Base-by-base conservation (phyloP, 2,329 filamentous ascomycete genomes). In the Xylaria sp. region DNA sequence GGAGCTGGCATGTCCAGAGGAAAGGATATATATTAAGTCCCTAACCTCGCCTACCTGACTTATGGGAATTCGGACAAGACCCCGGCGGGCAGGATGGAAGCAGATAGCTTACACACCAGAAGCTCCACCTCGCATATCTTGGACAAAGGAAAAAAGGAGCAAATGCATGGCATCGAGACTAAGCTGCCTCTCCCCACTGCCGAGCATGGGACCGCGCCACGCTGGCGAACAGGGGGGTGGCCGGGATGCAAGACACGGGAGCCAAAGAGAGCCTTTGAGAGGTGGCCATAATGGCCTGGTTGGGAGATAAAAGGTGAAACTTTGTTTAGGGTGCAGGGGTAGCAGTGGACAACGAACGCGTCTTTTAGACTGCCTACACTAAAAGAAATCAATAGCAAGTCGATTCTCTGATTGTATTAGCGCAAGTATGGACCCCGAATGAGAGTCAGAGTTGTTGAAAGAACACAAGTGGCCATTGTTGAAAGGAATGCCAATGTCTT, bases 11-110 rank as follows among this genome's bases (percentile, higher is more conserved):
- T 66, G 68, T 71, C 70, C 67, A 67, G 54, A 63, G 18, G 41
- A 46, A 46, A 72, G 71, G 63, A 75, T 75, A 77, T 77, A 77
- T 76, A 76, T 75, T 74, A 70, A 58, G 28, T 67, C 15, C 28
- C 18, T 36, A 9, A 9, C 28, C 52, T 33, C 28, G 12, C 52
- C 52, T 33, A 20, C 52, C 52, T n/a, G 31, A 55, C 52, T 55
- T 55, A 55, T 36, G 52, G 66, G 63, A 41, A 62, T 54, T 57
- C 64, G 68, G 64, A 43, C 59, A 28, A 25, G 56, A 36, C 56
- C 63, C 52, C 58, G 58, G 28, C 15, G 18, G 28, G 56, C 33
- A 10, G 33, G 33, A 23, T 62, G 25, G 49, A 41, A 39, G 39
- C 55, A 57, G 48, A 52, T 48, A 59, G 62, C 57, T 66, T 58